Evolutionary conservation across 2,329 filamentous ascomycete species (phyloP), one percentile per base, ranked within the genome.

Genomic region (Penicillium crustosum): DNA sequence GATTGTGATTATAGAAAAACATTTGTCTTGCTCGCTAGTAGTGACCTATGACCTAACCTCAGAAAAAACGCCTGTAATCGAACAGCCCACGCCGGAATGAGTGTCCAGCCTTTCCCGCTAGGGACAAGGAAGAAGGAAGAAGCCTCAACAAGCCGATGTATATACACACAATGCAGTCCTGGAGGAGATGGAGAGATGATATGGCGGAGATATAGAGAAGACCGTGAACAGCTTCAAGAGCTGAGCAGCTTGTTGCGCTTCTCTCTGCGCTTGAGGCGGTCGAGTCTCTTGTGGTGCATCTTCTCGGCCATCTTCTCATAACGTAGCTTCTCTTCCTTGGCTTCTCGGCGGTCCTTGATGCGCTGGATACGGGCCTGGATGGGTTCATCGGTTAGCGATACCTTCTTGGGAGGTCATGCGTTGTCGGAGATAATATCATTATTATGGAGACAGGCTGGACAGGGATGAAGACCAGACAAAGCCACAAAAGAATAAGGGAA

Each of bases 281-380:
- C 94, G 13, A 97, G 89, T 61, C 93, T 84, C 83, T 96, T 97
- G 77, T 86, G 87, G 80, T 97, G 93, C 94, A 99, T 97, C 81
- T 94, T 97, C 79, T 92, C 91, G 21, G 92, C 93, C 86, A 99
- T 86, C 81, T 93, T 91, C 75, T 92, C 91, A 73, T 93, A 97
- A 66, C 93, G 83, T 70, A 93, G 91, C 77, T 89, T 92, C 81
- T 97, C 94, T 69, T 91, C 93, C 83, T 97, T 97, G 52, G 88
- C 90, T 21, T 86, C 89, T 66, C 91, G 85, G 77, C 89, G 93
- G 63, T 96, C 91, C 70, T 89, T 93, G 72, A 97, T 90, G 12
- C 83, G 83, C 70, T 93, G 84, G 54, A 94, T 86, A 66, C 87
- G 87, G 71, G 84, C 83, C 90, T 96, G 55, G 13, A 19, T 3